Conservation (phyloP, 257 asterid genomes). For the Henckelia pumila region DNA sequence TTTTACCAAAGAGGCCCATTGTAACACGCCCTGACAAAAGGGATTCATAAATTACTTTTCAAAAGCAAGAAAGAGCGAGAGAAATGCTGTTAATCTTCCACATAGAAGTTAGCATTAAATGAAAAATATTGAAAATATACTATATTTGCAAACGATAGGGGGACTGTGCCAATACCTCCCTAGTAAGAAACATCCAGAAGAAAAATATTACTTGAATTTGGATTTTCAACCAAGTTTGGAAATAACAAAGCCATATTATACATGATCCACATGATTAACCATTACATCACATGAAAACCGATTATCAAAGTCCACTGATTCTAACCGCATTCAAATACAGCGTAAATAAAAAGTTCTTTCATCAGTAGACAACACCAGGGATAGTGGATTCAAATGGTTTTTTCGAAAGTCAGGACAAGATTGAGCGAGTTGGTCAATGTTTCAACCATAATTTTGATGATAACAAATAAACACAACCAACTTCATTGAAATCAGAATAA, state of each 20-base stretch:
- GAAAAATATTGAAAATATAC: background rate
- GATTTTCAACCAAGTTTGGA: background rate
- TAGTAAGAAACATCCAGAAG: background rate
- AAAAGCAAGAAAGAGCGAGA: background rate
- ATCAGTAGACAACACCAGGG: background rate
- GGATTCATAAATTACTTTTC: constrained; percentile 1
- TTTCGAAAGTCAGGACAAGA: background rate
- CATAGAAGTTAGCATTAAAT: background rate
- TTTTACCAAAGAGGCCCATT: constrained; percentile 89
- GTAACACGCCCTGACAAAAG: constrained; percentile 70
- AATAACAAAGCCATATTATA: background rate
- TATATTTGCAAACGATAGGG: background rate
- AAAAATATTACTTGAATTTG: background rate
- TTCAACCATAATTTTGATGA: constrained; percentile 1
- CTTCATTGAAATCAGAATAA: background rate
- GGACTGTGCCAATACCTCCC: background rate
- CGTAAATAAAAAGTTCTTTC: background rate
- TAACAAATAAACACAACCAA: background rate
- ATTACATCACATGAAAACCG: background rate
- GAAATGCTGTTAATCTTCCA: background rate
- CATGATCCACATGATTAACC: constrained; percentile 3
- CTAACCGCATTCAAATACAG: background rate
- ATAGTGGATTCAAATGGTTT: background rate
- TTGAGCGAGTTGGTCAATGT: background rate
- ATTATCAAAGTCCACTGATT: background rate